Conservation (phyloP, 768 basidiomycete species). For the Lactarius hatsudake region DNA sequence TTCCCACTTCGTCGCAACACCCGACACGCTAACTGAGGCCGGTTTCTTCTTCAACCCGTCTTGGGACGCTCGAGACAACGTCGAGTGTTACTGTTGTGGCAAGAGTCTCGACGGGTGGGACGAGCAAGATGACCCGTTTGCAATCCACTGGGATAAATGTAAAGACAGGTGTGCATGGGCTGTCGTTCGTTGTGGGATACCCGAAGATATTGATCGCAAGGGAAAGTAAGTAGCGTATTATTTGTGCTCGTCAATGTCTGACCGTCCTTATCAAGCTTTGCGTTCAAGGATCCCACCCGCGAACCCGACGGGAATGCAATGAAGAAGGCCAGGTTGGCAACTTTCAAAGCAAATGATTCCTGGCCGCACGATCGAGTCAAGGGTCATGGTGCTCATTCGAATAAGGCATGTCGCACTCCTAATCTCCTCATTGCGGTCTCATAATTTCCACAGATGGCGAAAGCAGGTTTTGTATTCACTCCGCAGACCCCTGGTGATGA, state of each 20-base stretch:
- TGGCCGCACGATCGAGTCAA: conserved; percentile 69
- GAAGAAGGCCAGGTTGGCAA: conserved; percentile 69
- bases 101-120: conserved; percentile 87
- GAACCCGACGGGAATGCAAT: conserved; percentile 64
- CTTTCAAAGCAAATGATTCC: conserved; percentile 51
- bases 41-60: conserved; percentile 85
- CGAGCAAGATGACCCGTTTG: conserved; percentile 77
- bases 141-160: conserved; percentile 76
- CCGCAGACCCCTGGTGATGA: conserved; percentile 71
- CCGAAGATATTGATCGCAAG: conserved; percentile 52
- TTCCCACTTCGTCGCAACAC: conserved; percentile 58
- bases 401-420: conserved; percentile 47
- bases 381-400: conserved; percentile 67
- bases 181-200: conserved; percentile 66
- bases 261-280: conserved; percentile 44
- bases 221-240: conserved; percentile 48
- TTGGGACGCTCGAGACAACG: conserved; percentile 66
- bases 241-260: background rate
- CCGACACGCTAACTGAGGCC: conserved; percentile 75
- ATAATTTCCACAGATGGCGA: conserved; percentile 63
- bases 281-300: conserved; percentile 55
- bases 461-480: conserved; percentile 82
- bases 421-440: conserved; percentile 1
- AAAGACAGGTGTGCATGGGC: conserved; percentile 76
- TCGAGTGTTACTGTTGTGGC: conserved; percentile 79